Conservation (phyloP, 2,329 filamentous ascomycete genomes). For the Penicillium sp. region DNA sequence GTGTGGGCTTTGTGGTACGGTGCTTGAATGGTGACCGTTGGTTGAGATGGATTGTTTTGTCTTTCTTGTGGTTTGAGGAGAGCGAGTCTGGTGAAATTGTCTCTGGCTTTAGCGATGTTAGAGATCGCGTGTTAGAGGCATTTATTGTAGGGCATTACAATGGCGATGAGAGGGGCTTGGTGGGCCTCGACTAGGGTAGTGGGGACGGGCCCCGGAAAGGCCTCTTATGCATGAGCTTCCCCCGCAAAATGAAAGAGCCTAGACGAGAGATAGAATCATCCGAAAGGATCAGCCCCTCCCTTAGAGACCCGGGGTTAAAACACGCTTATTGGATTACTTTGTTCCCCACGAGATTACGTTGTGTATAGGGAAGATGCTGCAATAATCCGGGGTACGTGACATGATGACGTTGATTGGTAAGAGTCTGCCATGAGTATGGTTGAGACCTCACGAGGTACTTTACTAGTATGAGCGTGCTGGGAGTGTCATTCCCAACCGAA, state of each 20-base stretch:
- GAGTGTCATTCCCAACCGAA: neutral
- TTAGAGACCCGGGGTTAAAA: neutral
- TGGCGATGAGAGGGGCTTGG: neutral
- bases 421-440: neutral
- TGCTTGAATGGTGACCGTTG: neutral
- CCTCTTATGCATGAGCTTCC: slow-evolving; percentile 20
- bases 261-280: slow-evolving; percentile 4
- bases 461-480: too few relatives aligned
- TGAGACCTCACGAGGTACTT: too few relatives aligned
- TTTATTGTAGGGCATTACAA: too few relatives aligned
- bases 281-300: slow-evolving; percentile 11
- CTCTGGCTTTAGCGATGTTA: neutral
- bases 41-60: neutral
- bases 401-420: neutral
- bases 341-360: neutral
- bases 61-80: neutral
- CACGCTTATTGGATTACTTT: slow-evolving; percentile 4
- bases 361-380: neutral
- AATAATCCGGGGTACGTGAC: neutral
- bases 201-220: neutral
- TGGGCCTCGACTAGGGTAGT: neutral
- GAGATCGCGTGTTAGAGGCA: neutral
- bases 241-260: slow-evolving; percentile 20
- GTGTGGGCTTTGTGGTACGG: neutral
- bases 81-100: too few relatives aligned